Evolutionary conservation across 306 rosid species (phyloP).

Genomic region (Cicer arietinum): DNA sequence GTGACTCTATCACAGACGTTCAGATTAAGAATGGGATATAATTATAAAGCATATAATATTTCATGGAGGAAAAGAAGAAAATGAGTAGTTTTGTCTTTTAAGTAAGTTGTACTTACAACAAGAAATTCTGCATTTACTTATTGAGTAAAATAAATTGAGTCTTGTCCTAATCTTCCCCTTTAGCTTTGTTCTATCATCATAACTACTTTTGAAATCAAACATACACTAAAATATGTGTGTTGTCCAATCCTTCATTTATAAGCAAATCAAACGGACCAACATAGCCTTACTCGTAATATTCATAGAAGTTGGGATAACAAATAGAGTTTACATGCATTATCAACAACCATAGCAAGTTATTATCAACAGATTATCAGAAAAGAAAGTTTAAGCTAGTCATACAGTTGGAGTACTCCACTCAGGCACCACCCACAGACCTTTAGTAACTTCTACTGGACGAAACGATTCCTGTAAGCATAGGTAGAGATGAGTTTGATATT

Average conservation of each 20-base stretch:
- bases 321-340: constrained; percentile 21
- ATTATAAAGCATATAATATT: too few species aligned
- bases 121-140: neutral
- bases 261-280: neutral
- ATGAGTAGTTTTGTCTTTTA: neutral
- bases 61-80: neutral
- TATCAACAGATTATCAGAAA: constrained; percentile 1
- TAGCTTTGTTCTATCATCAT: neutral
- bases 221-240: neutral
- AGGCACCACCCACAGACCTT: constrained; percentile 90
- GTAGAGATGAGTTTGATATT: constrained; percentile 26
- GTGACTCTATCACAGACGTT: too few species aligned
- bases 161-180: neutral
- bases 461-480: constrained; percentile 70
- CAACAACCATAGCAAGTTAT: constrained; percentile 28
- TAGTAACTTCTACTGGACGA: constrained; percentile 65
- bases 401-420: constrained; percentile 82
- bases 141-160: neutral
- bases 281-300: constrained; percentile 15
- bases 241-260: neutral
- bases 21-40: too few species aligned
- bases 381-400: constrained; percentile 47
- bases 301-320: constrained; percentile 5
- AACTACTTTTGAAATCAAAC: neutral
- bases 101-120: neutral